Evolutionary conservation across 345 rosid genomes (phyloP).

Genomic region (Turnera subulata): DNA sequence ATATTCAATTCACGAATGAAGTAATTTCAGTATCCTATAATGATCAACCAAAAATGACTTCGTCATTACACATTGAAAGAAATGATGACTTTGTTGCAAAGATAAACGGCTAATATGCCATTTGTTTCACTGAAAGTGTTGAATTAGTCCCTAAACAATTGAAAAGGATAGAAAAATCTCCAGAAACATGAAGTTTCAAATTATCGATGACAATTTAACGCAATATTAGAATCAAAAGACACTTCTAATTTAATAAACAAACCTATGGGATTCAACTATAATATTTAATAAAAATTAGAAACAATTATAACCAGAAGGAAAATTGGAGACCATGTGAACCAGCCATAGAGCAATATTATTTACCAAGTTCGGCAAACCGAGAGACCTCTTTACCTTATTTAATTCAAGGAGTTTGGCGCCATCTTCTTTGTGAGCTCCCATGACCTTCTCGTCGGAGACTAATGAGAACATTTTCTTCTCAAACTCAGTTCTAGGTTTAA

Average conservation of each 20-base stretch:
- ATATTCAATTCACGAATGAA: no score
- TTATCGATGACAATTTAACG: not conserved
- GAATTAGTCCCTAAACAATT: no score
- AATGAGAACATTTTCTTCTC: conserved; percentile 88
- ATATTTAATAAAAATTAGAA: not conserved
- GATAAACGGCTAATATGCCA: no score
- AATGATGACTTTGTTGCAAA: no score
- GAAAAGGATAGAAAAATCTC: not conserved
- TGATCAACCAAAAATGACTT: no score
- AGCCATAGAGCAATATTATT: no score
- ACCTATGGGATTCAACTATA: no score
- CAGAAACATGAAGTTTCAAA: not conserved
- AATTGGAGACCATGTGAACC: not conserved
- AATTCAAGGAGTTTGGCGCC: conserved; percentile 83
- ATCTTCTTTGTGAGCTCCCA: conserved; percentile 77
- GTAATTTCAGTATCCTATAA: no score
- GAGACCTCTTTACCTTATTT: conserved; percentile 49
- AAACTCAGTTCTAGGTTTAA: conserved; percentile 88
- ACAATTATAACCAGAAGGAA: not conserved
- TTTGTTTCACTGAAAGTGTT: no score
- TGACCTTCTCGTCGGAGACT: conserved; percentile 51
- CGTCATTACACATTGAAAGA: no score
- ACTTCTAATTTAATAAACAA: not conserved
- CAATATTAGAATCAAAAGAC: not conserved
- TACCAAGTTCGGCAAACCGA: not conserved